Percentiles rank a stretch among this genome's conserved stretches.
Evolutionary conservation across 108 stramenopile species (phyloP).

Genomic region (Discostella stelligeroides): DNA sequence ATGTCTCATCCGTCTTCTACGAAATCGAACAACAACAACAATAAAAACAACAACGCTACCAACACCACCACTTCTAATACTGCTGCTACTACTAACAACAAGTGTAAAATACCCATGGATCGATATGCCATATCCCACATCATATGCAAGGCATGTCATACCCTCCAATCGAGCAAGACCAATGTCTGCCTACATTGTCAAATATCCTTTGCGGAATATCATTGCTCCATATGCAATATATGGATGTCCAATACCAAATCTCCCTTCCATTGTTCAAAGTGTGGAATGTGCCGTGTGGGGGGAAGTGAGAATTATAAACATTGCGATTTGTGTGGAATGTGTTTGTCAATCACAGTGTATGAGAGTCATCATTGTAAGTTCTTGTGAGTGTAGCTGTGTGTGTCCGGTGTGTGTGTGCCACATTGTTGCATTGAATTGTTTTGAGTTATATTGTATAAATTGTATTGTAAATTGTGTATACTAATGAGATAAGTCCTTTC

Average conservation of each 20-base stretch:
- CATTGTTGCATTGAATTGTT: too few species aligned
- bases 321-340: constrained; percentile 51
- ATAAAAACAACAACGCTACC: too few species aligned
- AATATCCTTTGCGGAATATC: constrained; percentile 43
- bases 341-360: constrained; percentile 27
- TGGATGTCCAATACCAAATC: constrained; percentile 46
- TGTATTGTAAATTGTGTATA: too few species aligned
- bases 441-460: too few species aligned
- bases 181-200: constrained; percentile 32
- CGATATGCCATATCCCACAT: constrained; percentile 74
- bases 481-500: too few species aligned
- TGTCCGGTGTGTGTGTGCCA: too few species aligned
- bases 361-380: constrained; percentile 43
- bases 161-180: constrained; percentile 52
- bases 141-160: constrained; percentile 80
- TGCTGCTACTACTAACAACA: neutral
- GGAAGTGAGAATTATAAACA: constrained; percentile 47
- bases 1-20: too few species aligned
- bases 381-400: too few species aligned
- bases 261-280: constrained; percentile 51
- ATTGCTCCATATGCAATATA: constrained; percentile 48
- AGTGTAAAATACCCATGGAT: constrained; percentile 56
- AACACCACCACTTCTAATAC: neutral
- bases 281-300: constrained; percentile 58
- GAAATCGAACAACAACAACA: too few species aligned